Base-by-base conservation (phyloP, 192 early-diverging fungal genomes). In the Rhizophagus clarus region DNA sequence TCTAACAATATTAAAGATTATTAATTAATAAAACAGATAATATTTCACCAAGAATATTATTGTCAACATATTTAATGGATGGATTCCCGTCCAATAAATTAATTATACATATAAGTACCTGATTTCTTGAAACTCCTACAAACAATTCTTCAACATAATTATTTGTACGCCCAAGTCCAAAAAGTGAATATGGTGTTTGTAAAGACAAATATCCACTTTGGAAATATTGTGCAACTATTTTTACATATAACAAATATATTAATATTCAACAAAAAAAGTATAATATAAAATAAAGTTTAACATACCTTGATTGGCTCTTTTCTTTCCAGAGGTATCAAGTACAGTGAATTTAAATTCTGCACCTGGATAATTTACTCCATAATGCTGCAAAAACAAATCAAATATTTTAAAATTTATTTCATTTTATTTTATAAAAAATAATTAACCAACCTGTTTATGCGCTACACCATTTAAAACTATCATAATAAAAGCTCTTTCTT, bases 91-190 rank as follows among this genome's bases (percentile, higher is more conserved):
- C 22, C 22, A 15, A 83, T 82, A 15, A 74, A 81, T 31, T n/a
- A 74, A 81, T 31, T n/a, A 61, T 24, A 14, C 11, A 12, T 29
- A 60, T 14, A 40, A 40, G 32, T 77, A 87, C 88, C 81, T 93
- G 88, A 75, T 91, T 88, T 42, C 90, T 84, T 3, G 90, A 89
- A 14, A 90, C 87, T 2, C 96, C 97, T 0, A 95, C 96, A 83
- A 96, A 95, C 82, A 98, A 85, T 72, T 95, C 92, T 81, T 98
- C 97, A 22, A 98, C 93, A 83, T 98, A 98, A 82, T 97, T 97
- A 86, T 97, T 98, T 5, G 96, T 97, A 79, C 97, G 83, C 1
- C 97, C 97, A 15, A 98, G 88, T 17, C 97, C 97, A 77, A 96
- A 93, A 3, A 96, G 84, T 15, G 89, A 89, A 61, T 96, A 97